Conservation (phyloP, 352 stramenopile genomes). For the Globisporangium uncinulatum region DNA sequence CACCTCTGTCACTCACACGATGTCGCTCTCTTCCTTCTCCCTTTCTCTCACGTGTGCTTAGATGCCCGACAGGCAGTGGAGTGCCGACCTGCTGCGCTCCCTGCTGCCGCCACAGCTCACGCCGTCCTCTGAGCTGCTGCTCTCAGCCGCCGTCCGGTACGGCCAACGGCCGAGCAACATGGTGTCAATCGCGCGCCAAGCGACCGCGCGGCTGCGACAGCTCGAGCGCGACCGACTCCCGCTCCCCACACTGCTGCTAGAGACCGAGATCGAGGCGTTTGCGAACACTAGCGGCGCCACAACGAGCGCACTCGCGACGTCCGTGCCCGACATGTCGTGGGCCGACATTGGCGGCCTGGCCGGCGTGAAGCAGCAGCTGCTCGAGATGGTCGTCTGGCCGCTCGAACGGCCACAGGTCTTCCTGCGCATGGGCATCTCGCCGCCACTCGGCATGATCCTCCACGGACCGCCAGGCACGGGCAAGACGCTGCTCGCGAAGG, state of each 20-base stretch:
- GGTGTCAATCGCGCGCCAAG: conserved; percentile 41
- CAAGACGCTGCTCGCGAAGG: conserved; percentile 86
- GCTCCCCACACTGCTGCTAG: conserved; percentile 11
- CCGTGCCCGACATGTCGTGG: conserved; percentile 62
- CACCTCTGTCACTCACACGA: not conserved
- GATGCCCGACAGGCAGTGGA: conserved; percentile 61
- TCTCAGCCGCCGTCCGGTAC: conserved; percentile 61
- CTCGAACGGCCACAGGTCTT: conserved; percentile 79
- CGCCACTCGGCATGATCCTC: conserved; percentile 69
- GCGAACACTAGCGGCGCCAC: conserved; percentile 38
- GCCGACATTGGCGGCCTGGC: conserved; percentile 68
- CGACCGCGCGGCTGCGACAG: conserved; percentile 8
- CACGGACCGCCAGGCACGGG: conserved; percentile 77
- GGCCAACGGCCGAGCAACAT: conserved; percentile 78
- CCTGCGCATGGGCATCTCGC: conserved; percentile 71
- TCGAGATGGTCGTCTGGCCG: conserved; percentile 86
- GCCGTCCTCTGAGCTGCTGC: conserved; percentile 15
- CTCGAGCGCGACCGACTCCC: not conserved
- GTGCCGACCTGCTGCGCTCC: conserved; percentile 31
- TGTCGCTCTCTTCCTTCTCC: not conserved
- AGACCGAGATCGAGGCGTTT: conserved; percentile 37
- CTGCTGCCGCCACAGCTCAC: conserved; percentile 21
- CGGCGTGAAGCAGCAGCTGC: conserved; percentile 63
- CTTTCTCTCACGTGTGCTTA: conserved; percentile 8
- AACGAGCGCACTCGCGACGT: conserved; percentile 26